phyloP scores from a whole-genome alignment of 441 rosid species.

The Dalechampia spathulata region DNA sequence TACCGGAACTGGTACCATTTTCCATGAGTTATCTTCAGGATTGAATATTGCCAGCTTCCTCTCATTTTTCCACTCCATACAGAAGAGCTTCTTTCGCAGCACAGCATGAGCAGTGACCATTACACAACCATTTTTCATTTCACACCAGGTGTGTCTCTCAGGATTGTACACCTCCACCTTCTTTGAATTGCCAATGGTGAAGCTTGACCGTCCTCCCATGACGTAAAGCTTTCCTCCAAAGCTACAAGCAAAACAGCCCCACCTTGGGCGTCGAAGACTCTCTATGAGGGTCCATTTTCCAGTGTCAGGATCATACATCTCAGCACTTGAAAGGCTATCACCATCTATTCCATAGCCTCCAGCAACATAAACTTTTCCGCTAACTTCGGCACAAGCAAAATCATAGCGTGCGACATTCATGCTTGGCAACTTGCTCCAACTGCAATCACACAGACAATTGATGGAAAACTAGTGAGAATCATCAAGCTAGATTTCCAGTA shows the following conservation, averaged over 20 bases:
- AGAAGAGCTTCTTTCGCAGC: conserved; percentile 67
- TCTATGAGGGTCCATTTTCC: conserved; percentile 63
- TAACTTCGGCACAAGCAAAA: conserved; percentile 83
- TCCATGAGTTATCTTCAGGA: conserved; percentile 72
- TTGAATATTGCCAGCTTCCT: conserved; percentile 66
- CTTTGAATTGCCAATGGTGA: conserved; percentile 89
- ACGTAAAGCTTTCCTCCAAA: conserved; percentile 87
- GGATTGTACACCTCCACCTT: conserved; percentile 76
- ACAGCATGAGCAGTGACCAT: conserved; percentile 97
- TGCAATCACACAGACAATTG: conserved; percentile 26
- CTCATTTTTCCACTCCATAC: conserved; percentile 97
- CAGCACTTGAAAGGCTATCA: conserved; percentile 71
- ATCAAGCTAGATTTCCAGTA: not conserved
- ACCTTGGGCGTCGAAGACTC: conserved; percentile 79
- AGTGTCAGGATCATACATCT: conserved; percentile 69
- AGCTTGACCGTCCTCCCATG: conserved; percentile 96
- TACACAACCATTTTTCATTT: conserved; percentile 82
- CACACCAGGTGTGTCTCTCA: conserved; percentile 55
- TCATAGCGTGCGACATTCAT: conserved; percentile 83
- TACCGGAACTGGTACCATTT: conserved; percentile 73
- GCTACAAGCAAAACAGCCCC: conserved; percentile 86
- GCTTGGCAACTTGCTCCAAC: conserved; percentile 79
- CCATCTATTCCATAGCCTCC: conserved; percentile 81
- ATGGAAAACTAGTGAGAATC: not conserved
- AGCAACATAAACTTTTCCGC: conserved; percentile 71